Evolutionary conservation across 371 early-diverging fungal species (phyloP).

Genomic region (Rhizopus arrhizus): DNA sequence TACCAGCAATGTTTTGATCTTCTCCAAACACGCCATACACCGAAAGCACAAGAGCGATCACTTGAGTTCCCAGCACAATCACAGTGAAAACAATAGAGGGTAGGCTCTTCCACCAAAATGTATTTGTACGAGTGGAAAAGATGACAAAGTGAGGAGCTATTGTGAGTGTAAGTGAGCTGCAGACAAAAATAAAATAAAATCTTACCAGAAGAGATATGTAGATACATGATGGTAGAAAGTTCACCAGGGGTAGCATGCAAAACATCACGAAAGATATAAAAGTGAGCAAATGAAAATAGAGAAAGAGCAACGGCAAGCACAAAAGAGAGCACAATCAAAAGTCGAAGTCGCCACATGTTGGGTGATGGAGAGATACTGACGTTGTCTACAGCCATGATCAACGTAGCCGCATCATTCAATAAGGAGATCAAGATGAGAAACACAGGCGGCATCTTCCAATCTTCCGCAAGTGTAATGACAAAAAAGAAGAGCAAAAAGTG

Average conservation of each 20-base stretch:
- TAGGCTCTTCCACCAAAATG: slow-evolving; percentile 85
- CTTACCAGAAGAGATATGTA: slow-evolving; percentile 83
- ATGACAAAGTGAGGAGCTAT: slow-evolving; percentile 93
- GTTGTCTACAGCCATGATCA: slow-evolving; percentile 91
- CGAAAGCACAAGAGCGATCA: slow-evolving; percentile 87
- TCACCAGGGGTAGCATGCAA: slow-evolving; percentile 46
- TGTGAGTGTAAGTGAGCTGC: slow-evolving; percentile 62
- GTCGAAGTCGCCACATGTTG: slow-evolving; percentile 88
- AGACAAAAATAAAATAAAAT: slow-evolving; percentile 45
- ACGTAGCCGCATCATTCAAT: slow-evolving; percentile 88
- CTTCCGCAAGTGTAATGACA: slow-evolving; percentile 77
- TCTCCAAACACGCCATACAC: slow-evolving; percentile 65
- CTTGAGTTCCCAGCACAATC: slow-evolving; percentile 88
- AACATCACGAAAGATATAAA: slow-evolving; percentile 71
- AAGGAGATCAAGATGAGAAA: slow-evolving; percentile 86
- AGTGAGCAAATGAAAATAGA: slow-evolving; percentile 80
- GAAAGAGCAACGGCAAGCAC: slow-evolving; percentile 75
- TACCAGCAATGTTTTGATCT: slow-evolving; percentile 39
- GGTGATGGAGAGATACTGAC: slow-evolving; percentile 79
- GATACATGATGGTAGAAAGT: slow-evolving; percentile 84
- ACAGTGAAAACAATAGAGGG: slow-evolving; percentile 79
- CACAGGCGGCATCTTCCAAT: slow-evolving; percentile 82
- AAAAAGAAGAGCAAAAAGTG: slow-evolving; percentile 93
- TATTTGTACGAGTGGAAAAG: slow-evolving; percentile 88
- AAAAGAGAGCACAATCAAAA: slow-evolving; percentile 79